phyloP scores from a whole-genome alignment of 2,329 filamentous ascomycete genomes.

The Cercospora berteroae region DNA sequence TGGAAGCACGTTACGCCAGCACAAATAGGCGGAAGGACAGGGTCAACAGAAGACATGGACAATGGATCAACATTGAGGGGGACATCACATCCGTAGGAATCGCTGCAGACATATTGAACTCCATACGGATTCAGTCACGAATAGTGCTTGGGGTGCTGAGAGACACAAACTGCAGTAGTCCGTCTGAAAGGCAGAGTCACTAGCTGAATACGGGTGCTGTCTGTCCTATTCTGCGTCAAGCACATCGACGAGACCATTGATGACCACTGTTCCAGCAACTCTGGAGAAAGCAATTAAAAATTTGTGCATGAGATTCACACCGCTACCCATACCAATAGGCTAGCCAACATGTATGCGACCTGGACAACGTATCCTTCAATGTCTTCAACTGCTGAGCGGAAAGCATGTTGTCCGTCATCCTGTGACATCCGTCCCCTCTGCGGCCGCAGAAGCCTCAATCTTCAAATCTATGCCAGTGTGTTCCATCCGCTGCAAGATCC shows the following conservation, averaged over 20 bases:
- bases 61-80: not conserved
- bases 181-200: not conserved
- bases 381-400: not conserved
- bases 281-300: not conserved
- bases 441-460: not conserved
- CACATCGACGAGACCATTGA: not conserved
- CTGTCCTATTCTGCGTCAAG: not conserved
- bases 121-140: not conserved
- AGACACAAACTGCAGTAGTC: not conserved
- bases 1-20: not conserved
- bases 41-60: not conserved
- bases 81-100: not conserved
- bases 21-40: not conserved
- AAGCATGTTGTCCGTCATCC: not conserved
- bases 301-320: not conserved
- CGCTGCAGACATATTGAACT: not conserved
- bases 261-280: not conserved
- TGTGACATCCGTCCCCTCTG: not conserved
- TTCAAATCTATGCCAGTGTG: not conserved
- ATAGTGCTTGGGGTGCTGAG: not conserved
- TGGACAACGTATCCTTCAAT: not conserved
- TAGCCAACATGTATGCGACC: not conserved
- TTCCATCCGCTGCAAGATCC: not conserved
- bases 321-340: not conserved
- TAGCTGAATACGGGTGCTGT: not conserved